These are phyloP conservation scores for Nitzschia palea DNA, from an alignment of 108 stramenopile genomes.

Conservation along the genomic window DNA sequence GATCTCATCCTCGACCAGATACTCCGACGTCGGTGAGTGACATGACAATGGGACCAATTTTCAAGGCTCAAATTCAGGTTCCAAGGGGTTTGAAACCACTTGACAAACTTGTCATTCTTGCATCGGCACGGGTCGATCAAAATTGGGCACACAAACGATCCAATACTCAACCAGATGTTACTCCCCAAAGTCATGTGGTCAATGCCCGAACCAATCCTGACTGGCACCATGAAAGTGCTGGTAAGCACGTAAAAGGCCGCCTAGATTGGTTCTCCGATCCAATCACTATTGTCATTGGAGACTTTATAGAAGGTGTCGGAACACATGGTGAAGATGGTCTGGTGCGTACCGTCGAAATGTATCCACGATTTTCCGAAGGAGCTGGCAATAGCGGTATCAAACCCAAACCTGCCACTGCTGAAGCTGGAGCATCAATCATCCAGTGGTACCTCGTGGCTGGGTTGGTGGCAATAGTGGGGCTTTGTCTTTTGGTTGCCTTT, in stretches of 20 bases:
- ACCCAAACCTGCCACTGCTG: conserved; percentile 17
- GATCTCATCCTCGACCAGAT: conserved; percentile 25
- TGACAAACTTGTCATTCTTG: conserved; percentile 60
- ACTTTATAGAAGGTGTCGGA: conserved; percentile 33
- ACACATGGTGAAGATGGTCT: conserved; percentile 2
- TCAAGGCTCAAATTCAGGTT: conserved; percentile 53
- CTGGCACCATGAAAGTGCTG: conserved; percentile 64
- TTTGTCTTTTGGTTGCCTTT: conserved; percentile 7
- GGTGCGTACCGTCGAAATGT: conserved; percentile 34
- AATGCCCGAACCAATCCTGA: conserved; percentile 88
- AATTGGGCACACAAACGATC: conserved; percentile 42
- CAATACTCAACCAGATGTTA: conserved; percentile 29
- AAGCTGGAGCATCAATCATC: background rate
- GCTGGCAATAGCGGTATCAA: conserved; percentile 22
- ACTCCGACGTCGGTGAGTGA: background rate
- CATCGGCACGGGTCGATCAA: conserved; percentile 68
- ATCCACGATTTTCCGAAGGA: conserved; percentile 25
- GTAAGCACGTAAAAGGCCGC: conserved; percentile 72
- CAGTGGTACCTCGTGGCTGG: conserved; percentile 6
- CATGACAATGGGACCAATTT: conserved; percentile 45
- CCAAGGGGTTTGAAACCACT: conserved; percentile 34
- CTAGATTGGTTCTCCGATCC: conserved; percentile 82
- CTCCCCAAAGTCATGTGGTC: conserved; percentile 84
- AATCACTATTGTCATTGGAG: conserved; percentile 60
- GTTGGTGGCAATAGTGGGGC: background rate